Evolutionary conservation across 352 stramenopile genomes (phyloP), one percentile per base, ranked within the genome.

Genomic region (Phytophthora vignae): DNA sequence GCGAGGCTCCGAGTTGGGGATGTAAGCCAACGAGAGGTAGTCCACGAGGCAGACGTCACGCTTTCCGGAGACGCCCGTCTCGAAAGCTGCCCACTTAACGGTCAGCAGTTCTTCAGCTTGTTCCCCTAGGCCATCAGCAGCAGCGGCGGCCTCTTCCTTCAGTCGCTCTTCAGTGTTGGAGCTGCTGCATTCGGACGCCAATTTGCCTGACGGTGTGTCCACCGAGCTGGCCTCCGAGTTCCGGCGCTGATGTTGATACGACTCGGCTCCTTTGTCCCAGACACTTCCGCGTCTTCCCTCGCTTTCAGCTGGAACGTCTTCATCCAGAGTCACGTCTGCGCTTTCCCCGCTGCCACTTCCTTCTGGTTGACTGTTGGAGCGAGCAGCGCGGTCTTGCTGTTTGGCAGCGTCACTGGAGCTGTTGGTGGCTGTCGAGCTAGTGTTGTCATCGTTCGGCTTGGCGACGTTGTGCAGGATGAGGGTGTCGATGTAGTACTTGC

Each of bases 1-100:
- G 7, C 86, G 63, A 56, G 80, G 76, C 10, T 90, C 79, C 22
- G 83, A 84, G 71, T 89, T 85, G 0, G 85, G 85, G 14, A 94
- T 69, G 38, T 77, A 82, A n/a, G 85, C 84, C 50, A 87, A 79
- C 8, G 83, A 91, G 9, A 90, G 60, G 54, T 92, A 92, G 77
- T 95, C 87, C 29, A 95, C 69, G 44, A 95, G 68, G 69, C 85
- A 93, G 17, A 95, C 53, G 53, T 95, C 87, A 19, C 84, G 79
- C 52, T 88, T 88, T 36, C 82, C 82, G 22, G 77, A 78, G 25
- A 86, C 48, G 10, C 79, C 81, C 4, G 83, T 87, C 55, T 95
- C 85, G 55, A 93, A 82, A 50, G 85, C 87, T 8, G 77, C 84
- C 87, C 87, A 95, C 73, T 95, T 95, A 38, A 92, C 76, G 8